Evolutionary conservation across 192 early-diverging fungal species (phyloP).

Genomic region (Rhizophagus sp.): DNA sequence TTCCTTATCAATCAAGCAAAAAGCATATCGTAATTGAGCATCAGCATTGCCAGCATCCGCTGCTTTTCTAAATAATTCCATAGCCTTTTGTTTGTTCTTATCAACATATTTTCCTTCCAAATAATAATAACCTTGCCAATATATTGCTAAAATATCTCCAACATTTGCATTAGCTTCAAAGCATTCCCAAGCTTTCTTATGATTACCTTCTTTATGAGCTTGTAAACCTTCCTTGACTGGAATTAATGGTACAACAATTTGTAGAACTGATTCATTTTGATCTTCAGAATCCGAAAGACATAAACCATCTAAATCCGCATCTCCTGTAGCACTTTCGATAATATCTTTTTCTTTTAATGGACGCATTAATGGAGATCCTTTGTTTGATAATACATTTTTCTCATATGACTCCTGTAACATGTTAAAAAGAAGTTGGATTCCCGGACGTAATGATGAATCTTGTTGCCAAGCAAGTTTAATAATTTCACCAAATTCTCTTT

Average conservation of each 20-base stretch:
- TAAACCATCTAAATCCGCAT: not conserved
- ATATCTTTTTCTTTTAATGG: too few species aligned
- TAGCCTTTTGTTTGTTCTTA: not conserved
- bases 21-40: slow-evolving; percentile 25
- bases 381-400: not conserved
- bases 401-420: not conserved
- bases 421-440: not conserved
- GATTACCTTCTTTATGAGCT: not conserved
- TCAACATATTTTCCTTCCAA: not conserved
- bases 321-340: not conserved
- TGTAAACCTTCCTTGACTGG: not conserved
- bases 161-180: slow-evolving; percentile 3
- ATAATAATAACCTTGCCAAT: slow-evolving; percentile 17
- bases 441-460: slow-evolving; percentile 7
- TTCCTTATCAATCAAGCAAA: not conserved
- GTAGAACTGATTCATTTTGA: too few species aligned
- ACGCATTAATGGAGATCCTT: not conserved
- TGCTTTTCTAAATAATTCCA: not conserved
- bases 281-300: not conserved
- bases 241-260: not conserved
- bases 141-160: not conserved
- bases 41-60: slow-evolving; percentile 22
- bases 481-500: not conserved
- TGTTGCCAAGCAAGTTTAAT: slow-evolving; percentile 14
- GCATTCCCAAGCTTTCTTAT: slow-evolving; percentile 19